Percentiles rank a stretch among this genome's conserved stretches.
Evolutionary conservation across 73 alveolate genomes (phyloP).

Genomic region (Paramecium sonneborni): DNA sequence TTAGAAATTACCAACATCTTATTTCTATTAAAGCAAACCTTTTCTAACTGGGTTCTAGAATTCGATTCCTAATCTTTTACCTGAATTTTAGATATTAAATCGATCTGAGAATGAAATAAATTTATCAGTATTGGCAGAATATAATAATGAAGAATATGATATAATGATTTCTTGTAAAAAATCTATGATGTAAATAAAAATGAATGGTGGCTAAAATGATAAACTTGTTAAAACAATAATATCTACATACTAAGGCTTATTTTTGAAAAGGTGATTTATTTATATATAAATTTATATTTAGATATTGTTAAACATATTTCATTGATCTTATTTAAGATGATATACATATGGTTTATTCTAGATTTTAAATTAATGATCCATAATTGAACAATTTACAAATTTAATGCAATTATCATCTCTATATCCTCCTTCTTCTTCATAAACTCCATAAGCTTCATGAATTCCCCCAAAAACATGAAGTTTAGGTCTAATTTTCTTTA

Average conservation of each 20-base stretch:
- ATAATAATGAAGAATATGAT: neutral
- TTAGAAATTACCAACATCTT: neutral
- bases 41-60: slow-evolving; percentile 30
- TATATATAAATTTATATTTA: neutral
- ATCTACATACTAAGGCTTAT: slow-evolving; percentile 46
- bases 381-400: slow-evolving; percentile 22
- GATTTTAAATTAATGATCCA: neutral
- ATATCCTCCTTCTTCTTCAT: neutral
- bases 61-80: neutral
- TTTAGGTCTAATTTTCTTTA: neutral
- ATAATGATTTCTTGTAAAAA: neutral
- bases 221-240: slow-evolving; percentile 4
- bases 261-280: neutral
- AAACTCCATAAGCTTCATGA: slow-evolving; percentile 42
- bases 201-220: slow-evolving; percentile 18
- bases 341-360: neutral
- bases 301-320: neutral
- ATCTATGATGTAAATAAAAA: slow-evolving; percentile 34
- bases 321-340: neutral
- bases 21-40: slow-evolving; percentile 43
- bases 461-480: slow-evolving; percentile 41
- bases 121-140: neutral
- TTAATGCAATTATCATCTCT: neutral
- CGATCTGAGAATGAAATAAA: neutral
- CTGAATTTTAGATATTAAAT: neutral